Evolutionary conservation across 1,284 basidiomycete genomes (phyloP).

Genomic region (Pholiota adiposa): DNA sequence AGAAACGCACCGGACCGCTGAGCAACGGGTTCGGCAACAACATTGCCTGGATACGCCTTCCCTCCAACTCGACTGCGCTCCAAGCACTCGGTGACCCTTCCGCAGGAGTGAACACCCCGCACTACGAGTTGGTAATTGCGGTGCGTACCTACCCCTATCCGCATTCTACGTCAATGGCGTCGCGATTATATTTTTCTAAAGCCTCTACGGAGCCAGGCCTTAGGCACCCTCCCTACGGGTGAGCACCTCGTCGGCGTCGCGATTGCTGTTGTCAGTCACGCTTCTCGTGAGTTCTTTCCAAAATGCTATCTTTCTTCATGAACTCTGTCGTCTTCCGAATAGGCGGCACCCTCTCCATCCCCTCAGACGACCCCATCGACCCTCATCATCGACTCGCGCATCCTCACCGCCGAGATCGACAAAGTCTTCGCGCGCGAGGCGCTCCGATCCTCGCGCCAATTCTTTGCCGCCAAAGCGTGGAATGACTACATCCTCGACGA

Average conservation of each 20-base stretch:
- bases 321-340: no score
- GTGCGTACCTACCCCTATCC: conserved; percentile 19
- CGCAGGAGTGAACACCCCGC: conserved; percentile 28
- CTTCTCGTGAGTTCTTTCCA: not conserved
- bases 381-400: not conserved
- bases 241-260: not conserved
- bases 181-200: conserved; percentile 21
- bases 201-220: not conserved
- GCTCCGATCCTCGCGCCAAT: not conserved
- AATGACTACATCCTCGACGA: not conserved
- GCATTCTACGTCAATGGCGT: no score
- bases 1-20: no score
- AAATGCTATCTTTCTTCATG: not conserved
- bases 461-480: conserved; percentile 1
- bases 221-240: not conserved
- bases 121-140: conserved; percentile 23
- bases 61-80: not conserved
- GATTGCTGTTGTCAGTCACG: not conserved
- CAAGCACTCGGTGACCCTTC: conserved; percentile 23
- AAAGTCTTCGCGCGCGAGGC: not conserved
- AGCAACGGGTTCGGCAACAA: not conserved
- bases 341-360: conserved; percentile 3
- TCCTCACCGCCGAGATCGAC: conserved; percentile 1
- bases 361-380: not conserved
- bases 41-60: not conserved